These are phyloP conservation scores for Alnus rubra DNA, from an alignment of 306 rosid genomes.

Conservation along the genomic window DNA sequence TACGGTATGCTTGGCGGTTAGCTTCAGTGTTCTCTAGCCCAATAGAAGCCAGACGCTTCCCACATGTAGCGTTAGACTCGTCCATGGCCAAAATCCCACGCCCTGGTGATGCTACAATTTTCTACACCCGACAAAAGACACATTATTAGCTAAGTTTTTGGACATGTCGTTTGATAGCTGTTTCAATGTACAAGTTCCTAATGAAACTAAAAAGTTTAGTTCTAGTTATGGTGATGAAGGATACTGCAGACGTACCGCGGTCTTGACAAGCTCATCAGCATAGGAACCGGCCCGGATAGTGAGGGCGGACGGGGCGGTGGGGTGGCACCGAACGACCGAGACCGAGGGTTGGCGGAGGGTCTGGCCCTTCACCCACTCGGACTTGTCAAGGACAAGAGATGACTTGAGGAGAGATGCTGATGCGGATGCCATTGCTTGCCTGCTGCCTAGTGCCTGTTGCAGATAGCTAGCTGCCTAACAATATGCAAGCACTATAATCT, in stretches of 20 bases:
- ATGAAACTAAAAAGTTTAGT: neutral
- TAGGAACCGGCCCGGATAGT: constrained; percentile 77
- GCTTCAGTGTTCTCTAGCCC: constrained; percentile 91
- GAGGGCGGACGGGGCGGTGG: constrained; percentile 51
- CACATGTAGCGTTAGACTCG: constrained; percentile 89
- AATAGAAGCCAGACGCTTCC: constrained; percentile 92
- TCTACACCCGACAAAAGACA: constrained; percentile 37
- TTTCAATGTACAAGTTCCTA: neutral
- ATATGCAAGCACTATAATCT: constrained; percentile 39
- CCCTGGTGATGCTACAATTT: constrained; percentile 83
- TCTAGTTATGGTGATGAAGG: neutral
- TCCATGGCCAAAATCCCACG: constrained; percentile 97
- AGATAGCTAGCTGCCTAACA: neutral
- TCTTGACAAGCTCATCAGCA: constrained; percentile 87
- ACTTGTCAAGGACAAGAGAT: constrained; percentile 80
- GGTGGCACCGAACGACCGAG: constrained; percentile 56
- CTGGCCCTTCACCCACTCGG: constrained; percentile 87
- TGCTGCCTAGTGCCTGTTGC: constrained; percentile 8
- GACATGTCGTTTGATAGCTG: neutral
- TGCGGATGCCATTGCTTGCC: constrained; percentile 72
- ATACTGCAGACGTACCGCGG: constrained; percentile 63
- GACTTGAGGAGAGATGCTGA: constrained; percentile 80
- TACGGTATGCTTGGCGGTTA: constrained; percentile 90
- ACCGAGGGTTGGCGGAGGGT: constrained; percentile 66
- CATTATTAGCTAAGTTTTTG: neutral